phyloP scores from a whole-genome alignment of 2,329 filamentous ascomycete species.

The Ophiocordyceps camponoti-leonardi region DNA sequence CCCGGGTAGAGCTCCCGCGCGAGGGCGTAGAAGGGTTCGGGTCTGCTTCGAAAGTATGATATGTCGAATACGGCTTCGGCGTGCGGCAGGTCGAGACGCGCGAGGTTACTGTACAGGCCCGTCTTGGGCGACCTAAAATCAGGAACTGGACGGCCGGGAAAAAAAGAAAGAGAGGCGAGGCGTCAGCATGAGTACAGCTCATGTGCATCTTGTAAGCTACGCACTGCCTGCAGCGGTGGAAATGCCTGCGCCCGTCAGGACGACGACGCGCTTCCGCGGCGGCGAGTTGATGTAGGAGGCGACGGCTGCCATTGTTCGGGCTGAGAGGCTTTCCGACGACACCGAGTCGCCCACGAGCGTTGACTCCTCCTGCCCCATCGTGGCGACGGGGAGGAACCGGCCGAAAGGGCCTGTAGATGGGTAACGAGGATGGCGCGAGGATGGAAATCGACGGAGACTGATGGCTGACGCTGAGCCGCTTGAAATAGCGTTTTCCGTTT shows the following conservation, averaged over 20 bases:
- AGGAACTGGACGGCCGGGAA: slow-evolving; percentile 45
- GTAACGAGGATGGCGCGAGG: neutral
- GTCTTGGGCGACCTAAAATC: slow-evolving; percentile 91
- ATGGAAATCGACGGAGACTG: no score
- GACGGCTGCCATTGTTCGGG: slow-evolving; percentile 54
- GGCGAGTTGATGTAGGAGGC: slow-evolving; percentile 67
- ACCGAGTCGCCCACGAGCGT: slow-evolving; percentile 43
- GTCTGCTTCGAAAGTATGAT: slow-evolving; percentile 67
- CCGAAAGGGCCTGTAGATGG: neutral
- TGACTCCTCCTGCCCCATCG: slow-evolving; percentile 80
- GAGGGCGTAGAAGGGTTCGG: slow-evolving; percentile 79
- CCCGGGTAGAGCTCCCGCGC: slow-evolving; percentile 88
- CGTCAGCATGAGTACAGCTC: neutral
- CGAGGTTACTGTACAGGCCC: slow-evolving; percentile 84
- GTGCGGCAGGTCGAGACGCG: slow-evolving; percentile 67
- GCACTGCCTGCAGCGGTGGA: slow-evolving; percentile 52
- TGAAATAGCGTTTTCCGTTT: no score
- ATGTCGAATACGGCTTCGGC: slow-evolving; percentile 94
- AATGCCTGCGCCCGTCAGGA: slow-evolving; percentile 85
- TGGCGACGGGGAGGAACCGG: slow-evolving; percentile 15
- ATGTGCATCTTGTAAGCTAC: neutral
- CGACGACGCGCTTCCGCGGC: slow-evolving; percentile 52
- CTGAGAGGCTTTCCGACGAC: slow-evolving; percentile 45
- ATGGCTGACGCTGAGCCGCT: no score
- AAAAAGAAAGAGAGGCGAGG: slow-evolving; percentile 7